Evolutionary conservation across 306 rosid species (phyloP), one percentile per base, ranked within the genome.

Genomic region (Canavalia ensiformis): DNA sequence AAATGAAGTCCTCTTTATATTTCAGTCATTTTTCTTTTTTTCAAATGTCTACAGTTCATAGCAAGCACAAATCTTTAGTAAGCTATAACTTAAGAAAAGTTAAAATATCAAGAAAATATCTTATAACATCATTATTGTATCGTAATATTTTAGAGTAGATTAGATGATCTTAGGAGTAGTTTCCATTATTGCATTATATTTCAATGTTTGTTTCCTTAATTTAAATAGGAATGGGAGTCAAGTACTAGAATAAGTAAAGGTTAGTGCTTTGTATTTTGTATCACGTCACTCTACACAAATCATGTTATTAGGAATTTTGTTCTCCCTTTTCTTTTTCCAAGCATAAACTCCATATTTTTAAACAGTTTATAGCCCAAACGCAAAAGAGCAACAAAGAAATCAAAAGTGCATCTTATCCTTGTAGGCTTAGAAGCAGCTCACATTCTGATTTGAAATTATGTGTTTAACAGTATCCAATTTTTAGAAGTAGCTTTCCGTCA

Each of bases 401-500:
- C 39, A 52, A 58, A 76, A 66, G 54, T 66, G 55, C 64, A 31
- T 72, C 67, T 41, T 45, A 70, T 47, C 58, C 29, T 60, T 74
- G 75, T 56, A 55, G 46, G 77, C 58, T 31, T 37, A 66, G 60
- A 80, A 72, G 51, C 45, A 76, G 47, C 81, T 81, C 72, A 87
- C 90, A 66, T 72, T 84, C 42, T 67, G 86, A 42, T 81, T 84
- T 30, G 65, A 84, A 67, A 84, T 73, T 55, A 84, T 34, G 84
- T 45, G 72, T 72, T 81, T 75, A 31, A 87, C 70, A 11, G 69
- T 67, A 54, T 81, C 86, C 84, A 84, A 74, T 81, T 87, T 87
- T 81, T n/a, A 84, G 79, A 55, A 87, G 87, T 46, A 81, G 78
- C 63, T 87, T 87, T 65, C 73, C 0, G 87, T 81, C 79, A 52